Conservation (phyloP, 2,329 filamentous ascomycete genomes). For the Myriosclerotinia curreyana region DNA sequence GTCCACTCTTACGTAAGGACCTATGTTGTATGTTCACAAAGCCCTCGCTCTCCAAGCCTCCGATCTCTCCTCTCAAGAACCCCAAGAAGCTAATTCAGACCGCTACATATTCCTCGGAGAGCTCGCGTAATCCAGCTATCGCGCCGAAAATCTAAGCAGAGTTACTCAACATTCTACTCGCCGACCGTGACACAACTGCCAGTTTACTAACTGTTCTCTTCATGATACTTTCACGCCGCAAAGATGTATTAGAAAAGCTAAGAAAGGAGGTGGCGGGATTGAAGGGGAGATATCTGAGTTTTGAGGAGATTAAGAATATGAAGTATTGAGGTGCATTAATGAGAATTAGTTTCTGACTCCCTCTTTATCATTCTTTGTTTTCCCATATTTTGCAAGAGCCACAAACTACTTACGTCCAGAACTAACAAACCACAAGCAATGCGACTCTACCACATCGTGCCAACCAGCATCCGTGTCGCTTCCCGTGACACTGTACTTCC, state of each 20-base stretch:
- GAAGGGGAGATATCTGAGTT: constrained; percentile 22
- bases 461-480: constrained; percentile 51
- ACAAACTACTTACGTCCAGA: constrained; percentile 40
- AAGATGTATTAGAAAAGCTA: constrained; percentile 39
- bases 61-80: constrained; percentile 44
- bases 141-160: constrained; percentile 30
- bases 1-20: constrained; percentile 23
- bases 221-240: constrained; percentile 22
- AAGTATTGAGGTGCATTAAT: constrained; percentile 30
- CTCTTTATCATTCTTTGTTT: neutral
- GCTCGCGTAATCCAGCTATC: constrained; percentile 37
- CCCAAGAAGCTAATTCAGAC: constrained; percentile 26
- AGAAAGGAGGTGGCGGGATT: constrained; percentile 37
- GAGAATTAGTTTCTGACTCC: constrained; percentile 40
- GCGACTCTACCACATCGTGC: constrained; percentile 47
- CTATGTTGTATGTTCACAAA: constrained; percentile 37
- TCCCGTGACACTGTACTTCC: constrained; percentile 44
- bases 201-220: constrained; percentile 36
- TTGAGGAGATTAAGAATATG: constrained; percentile 27
- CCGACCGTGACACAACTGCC: constrained; percentile 28
- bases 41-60: constrained; percentile 37
- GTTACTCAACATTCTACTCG: constrained; percentile 27
- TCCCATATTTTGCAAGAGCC: constrained; percentile 28
- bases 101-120: constrained; percentile 36
- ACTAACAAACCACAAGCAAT: constrained; percentile 42